These are phyloP conservation scores for Microdochium bolleyi DNA, from an alignment of 2,329 filamentous ascomycete species.

Conservation along the genomic window DNA sequence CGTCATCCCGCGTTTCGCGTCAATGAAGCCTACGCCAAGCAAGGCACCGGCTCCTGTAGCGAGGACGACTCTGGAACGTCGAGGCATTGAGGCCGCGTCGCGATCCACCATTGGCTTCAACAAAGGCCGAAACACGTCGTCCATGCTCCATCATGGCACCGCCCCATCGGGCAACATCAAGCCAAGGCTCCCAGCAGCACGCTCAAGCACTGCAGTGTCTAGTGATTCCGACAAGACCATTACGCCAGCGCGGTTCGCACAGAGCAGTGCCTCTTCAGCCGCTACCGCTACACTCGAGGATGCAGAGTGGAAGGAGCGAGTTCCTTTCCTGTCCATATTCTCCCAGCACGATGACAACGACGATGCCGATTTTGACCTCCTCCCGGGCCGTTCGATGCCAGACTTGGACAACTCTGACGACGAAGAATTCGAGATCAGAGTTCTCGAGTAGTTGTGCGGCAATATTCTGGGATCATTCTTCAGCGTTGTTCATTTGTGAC, in stretches of 20 bases:
- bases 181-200: slow-evolving; percentile 13
- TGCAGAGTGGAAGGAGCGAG: slow-evolving; percentile 28
- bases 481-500: neutral
- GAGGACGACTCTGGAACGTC: slow-evolving; percentile 45
- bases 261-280: slow-evolving; percentile 12
- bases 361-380: slow-evolving; percentile 22
- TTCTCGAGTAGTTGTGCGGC: slow-evolving; percentile 18
- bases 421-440: slow-evolving; percentile 46
- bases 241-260: slow-evolving; percentile 35
- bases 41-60: slow-evolving; percentile 36
- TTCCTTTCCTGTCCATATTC: slow-evolving; percentile 52
- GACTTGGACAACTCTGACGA: slow-evolving; percentile 24
- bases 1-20: slow-evolving; percentile 19
- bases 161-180: slow-evolving; percentile 9
- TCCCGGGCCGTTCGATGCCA: slow-evolving; percentile 15
- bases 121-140: slow-evolving; percentile 57
- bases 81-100: slow-evolving; percentile 59
- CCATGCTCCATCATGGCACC: slow-evolving; percentile 32
- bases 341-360: slow-evolving; percentile 38
- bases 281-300: slow-evolving; percentile 14
- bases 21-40: slow-evolving; percentile 16
- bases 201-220: slow-evolving; percentile 27
- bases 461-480: neutral
- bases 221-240: slow-evolving; percentile 34
- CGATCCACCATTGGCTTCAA: slow-evolving; percentile 80